phyloP scores from a whole-genome alignment of 192 early-diverging fungal genomes.

The Endogone sp. region DNA sequence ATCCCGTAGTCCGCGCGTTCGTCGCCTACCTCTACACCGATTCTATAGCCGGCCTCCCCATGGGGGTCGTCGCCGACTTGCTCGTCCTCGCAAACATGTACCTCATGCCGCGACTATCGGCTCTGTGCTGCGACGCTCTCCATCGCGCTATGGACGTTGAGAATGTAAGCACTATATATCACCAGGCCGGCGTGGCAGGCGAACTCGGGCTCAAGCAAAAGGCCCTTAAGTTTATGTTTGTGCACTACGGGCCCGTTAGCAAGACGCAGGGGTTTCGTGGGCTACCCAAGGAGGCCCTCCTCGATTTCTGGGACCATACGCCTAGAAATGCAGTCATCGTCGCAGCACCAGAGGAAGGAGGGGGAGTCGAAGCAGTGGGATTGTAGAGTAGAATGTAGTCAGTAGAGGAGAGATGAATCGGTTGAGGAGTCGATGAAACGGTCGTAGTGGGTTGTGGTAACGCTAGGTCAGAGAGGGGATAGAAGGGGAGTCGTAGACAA shows the following conservation, averaged over 20 bases:
- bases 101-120: conserved; percentile 44
- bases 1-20: conserved; percentile 45
- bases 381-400: too few relatives aligned
- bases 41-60: conserved; percentile 32
- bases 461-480: too few relatives aligned
- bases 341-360: background rate
- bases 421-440: too few relatives aligned
- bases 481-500: too few relatives aligned
- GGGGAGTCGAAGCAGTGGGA: background rate
- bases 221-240: conserved; percentile 50
- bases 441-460: too few relatives aligned
- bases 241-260: conserved; percentile 56
- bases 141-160: conserved; percentile 46
- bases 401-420: too few relatives aligned
- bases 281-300: conserved; percentile 45
- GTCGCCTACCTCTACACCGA: conserved; percentile 58
- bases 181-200: conserved; percentile 42
- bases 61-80: conserved; percentile 44
- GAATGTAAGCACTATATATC: conserved; percentile 52
- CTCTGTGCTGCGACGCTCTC: conserved; percentile 42
- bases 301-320: conserved; percentile 57
- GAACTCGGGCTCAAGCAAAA: conserved; percentile 47
- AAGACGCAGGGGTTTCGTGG: conserved; percentile 49
- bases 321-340: conserved; percentile 32
- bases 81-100: conserved; percentile 60